A percentile compares a stretch with the other conserved stretches of the same genome.
These are phyloP conservation scores for Scutellospora calospora DNA, from an alignment of 371 early-diverging fungal species.

Conservation along the genomic window DNA sequence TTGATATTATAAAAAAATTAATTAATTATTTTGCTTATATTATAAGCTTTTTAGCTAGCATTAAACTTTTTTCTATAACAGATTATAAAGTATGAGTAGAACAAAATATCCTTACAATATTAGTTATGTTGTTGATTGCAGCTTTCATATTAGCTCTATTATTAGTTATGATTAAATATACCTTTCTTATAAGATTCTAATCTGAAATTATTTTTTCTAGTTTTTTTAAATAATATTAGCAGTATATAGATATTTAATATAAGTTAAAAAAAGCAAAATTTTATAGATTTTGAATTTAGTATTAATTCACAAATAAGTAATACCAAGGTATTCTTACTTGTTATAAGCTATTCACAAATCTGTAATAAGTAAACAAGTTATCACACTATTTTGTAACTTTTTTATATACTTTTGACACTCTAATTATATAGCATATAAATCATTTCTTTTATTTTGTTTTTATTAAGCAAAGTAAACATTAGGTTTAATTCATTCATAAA, in stretches of 20 bases:
- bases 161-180: not conserved
- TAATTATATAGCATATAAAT: not conserved
- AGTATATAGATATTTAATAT: not conserved
- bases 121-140: not conserved
- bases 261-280: not conserved
- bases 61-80: not conserved
- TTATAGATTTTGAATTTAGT: not conserved
- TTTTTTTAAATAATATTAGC: not conserved
- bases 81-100: not conserved
- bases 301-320: not conserved
- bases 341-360: not conserved
- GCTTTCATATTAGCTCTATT: not conserved
- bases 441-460: not conserved
- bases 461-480: not conserved
- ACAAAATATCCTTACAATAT: not conserved
- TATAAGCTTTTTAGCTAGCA: not conserved
- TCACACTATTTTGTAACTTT: not conserved
- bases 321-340: not conserved
- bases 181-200: not conserved
- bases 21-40: not conserved
- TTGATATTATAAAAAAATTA: conserved; percentile 6
- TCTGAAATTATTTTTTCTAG: not conserved
- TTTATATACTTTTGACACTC: not conserved
- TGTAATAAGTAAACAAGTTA: not conserved
- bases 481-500: not conserved